These are phyloP conservation scores for Fusarium tanahbumbuense DNA, from an alignment of 2,329 filamentous ascomycete species.

Conservation along the genomic window DNA sequence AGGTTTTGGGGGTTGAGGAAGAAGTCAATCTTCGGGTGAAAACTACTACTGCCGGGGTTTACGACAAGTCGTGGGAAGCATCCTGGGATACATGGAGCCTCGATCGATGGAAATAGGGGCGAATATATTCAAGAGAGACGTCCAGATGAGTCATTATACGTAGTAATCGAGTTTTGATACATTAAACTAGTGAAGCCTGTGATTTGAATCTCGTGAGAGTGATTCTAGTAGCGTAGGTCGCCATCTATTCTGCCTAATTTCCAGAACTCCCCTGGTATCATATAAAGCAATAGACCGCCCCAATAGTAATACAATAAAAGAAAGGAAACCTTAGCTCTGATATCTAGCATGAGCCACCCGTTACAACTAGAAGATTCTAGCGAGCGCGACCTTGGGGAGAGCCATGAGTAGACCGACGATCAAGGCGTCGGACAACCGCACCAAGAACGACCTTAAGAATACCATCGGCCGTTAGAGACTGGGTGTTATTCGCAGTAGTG, in stretches of 20 bases:
- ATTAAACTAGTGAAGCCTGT: constrained; percentile 2
- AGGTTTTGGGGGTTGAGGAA: constrained; percentile 19
- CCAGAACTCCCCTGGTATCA: constrained; percentile 26
- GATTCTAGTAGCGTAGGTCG: background rate
- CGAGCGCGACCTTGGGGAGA: constrained; percentile 19
- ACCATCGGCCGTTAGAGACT: constrained; percentile 70
- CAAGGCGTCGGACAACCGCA: constrained; percentile 68
- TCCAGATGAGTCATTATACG: constrained; percentile 16
- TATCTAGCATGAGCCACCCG: background rate
- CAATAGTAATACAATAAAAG: constrained; percentile 2
- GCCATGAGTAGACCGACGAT: constrained; percentile 44
- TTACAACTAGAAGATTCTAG: background rate
- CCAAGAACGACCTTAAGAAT: constrained; percentile 88
- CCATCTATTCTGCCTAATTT: background rate
- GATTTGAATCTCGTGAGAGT: constrained; percentile 11
- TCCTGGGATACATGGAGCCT: constrained; percentile 17
- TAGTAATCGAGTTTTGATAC: constrained; percentile 18
- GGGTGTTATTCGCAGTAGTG: constrained; percentile 53
- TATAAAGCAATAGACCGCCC: constrained; percentile 15
- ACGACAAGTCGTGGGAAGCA: constrained; percentile 24
- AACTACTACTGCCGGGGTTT: constrained; percentile 11
- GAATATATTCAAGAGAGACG: constrained; percentile 18
- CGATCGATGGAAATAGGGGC: background rate
- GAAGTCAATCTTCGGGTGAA: constrained; percentile 8
- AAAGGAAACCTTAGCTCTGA: background rate